phyloP scores from a whole-genome alignment of 371 early-diverging fungal genomes.

The Mortierella sp. region DNA sequence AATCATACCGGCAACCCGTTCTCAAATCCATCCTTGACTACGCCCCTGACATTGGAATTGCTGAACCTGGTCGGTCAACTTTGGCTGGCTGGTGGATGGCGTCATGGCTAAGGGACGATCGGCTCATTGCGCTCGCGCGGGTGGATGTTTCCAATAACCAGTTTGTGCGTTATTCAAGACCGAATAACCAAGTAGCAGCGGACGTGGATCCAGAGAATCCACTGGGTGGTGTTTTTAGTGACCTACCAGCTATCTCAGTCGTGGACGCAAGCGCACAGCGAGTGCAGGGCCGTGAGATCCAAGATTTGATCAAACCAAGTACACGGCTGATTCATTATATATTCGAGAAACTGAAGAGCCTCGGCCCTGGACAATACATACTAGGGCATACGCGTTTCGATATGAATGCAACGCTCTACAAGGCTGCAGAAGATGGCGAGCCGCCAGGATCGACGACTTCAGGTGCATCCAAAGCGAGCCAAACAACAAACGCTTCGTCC shows the following conservation, averaged over 20 bases:
- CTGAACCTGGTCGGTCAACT: slow-evolving; percentile 18
- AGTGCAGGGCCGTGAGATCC: slow-evolving; percentile 35
- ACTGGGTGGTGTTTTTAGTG: slow-evolving; percentile 35
- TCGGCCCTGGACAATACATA: slow-evolving; percentile 45
- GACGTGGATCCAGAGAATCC: slow-evolving; percentile 27
- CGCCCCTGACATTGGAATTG: slow-evolving; percentile 31
- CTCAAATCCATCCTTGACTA: slow-evolving; percentile 45
- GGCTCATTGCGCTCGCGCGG: slow-evolving; percentile 32
- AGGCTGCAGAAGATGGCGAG: slow-evolving; percentile 14
- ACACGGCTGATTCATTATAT: slow-evolving; percentile 45
- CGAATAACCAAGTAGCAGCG: neutral
- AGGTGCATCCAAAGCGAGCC: neutral
- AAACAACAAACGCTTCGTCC: neutral
- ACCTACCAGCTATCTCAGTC: slow-evolving; percentile 35
- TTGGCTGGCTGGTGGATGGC: slow-evolving; percentile 54
- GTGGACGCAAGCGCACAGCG: slow-evolving; percentile 27
- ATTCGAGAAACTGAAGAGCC: slow-evolving; percentile 21
- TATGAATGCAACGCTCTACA: slow-evolving; percentile 41
- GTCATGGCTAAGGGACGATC: slow-evolving; percentile 44
- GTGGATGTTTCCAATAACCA: slow-evolving; percentile 47
- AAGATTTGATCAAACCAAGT: slow-evolving; percentile 46
- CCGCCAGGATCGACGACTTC: neutral
- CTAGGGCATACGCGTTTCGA: slow-evolving; percentile 37
- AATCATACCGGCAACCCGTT: slow-evolving; percentile 31
- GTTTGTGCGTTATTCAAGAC: slow-evolving; percentile 40